These are phyloP conservation scores for Talaromyces sp. DNA, from an alignment of 2,329 filamentous ascomycete species.

Conservation along the genomic window DNA sequence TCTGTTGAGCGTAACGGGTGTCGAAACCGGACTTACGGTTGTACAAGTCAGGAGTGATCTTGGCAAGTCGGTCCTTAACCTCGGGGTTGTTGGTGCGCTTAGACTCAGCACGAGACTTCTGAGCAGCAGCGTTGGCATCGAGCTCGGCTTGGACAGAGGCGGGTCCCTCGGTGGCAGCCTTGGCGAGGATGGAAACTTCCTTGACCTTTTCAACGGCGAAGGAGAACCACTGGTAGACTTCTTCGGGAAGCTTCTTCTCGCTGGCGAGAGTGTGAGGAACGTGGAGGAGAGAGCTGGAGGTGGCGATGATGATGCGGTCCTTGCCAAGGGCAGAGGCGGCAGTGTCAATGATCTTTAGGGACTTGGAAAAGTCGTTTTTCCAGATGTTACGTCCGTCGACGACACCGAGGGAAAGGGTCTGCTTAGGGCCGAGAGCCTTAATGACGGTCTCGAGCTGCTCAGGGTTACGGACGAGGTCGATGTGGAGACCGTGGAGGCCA, in stretches of 20 bases:
- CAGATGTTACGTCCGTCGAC: constrained; percentile 99
- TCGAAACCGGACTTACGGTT: constrained; percentile 90
- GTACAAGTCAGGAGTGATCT: constrained; percentile 80
- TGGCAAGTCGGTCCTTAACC: constrained; percentile 93
- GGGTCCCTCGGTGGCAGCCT: constrained; percentile 91
- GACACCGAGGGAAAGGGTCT: constrained; percentile 89
- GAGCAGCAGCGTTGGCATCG: constrained; percentile 93
- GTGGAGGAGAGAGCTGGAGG: constrained; percentile 96
- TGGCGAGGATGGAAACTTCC: constrained; percentile 90
- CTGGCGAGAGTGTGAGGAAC: constrained; percentile 95
- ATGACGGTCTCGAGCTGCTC: constrained; percentile 91
- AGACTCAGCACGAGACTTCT: constrained; percentile 85
- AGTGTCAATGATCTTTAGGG: constrained; percentile 84
- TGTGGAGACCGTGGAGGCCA: constrained; percentile 78
- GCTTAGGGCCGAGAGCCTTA: constrained; percentile 78
- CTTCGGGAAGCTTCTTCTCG: constrained; percentile 95
- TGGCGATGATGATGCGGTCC: constrained; percentile 94
- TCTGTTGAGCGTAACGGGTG: constrained; percentile 78
- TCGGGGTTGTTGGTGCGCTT: constrained; percentile 94
- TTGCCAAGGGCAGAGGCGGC: constrained; percentile 95
- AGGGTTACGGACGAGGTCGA: constrained; percentile 96
- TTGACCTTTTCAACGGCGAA: constrained; percentile 93
- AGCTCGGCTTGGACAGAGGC: constrained; percentile 82
- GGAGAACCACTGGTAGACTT: constrained; percentile 97
- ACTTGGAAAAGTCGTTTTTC: constrained; percentile 98